phyloP scores from a whole-genome alignment of 2,329 filamentous ascomycete genomes.

The Curvularia spicifera region DNA sequence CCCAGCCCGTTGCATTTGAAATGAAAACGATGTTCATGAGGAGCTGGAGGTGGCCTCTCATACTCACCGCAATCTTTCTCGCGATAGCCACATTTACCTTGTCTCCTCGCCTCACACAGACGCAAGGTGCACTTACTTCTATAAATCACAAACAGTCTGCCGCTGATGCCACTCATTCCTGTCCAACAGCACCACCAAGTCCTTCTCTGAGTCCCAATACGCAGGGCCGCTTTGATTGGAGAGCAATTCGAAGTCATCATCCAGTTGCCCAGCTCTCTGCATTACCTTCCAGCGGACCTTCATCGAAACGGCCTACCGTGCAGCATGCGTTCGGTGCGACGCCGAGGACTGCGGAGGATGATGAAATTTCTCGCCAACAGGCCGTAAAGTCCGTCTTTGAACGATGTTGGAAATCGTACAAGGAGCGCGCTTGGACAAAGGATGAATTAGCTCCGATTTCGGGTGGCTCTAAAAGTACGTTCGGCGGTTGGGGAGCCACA shows the following conservation, averaged over 20 bases:
- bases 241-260: slow-evolving; percentile 17
- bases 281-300: slow-evolving; percentile 11
- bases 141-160: background rate
- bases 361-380: background rate
- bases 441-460: slow-evolving; percentile 55
- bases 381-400: background rate
- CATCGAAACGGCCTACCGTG: background rate
- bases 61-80: slow-evolving; percentile 9
- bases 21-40: background rate
- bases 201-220: background rate
- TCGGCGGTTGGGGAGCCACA: slow-evolving; percentile 56
- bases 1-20: background rate
- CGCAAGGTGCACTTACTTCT: slow-evolving; percentile 13
- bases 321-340: background rate
- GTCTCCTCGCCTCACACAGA: slow-evolving; percentile 20
- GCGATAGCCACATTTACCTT: slow-evolving; percentile 19
- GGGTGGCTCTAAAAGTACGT: slow-evolving; percentile 48
- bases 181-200: background rate
- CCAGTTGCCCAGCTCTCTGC: slow-evolving; percentile 16
- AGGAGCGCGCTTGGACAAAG: slow-evolving; percentile 55
- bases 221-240: slow-evolving; percentile 19
- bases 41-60: slow-evolving; percentile 20
- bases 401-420: slow-evolving; percentile 57
- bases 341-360: background rate
- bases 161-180: background rate